phyloP scores from a whole-genome alignment of 495 filamentous ascomycete species.

The Lasiosphaeris hirsuta region DNA sequence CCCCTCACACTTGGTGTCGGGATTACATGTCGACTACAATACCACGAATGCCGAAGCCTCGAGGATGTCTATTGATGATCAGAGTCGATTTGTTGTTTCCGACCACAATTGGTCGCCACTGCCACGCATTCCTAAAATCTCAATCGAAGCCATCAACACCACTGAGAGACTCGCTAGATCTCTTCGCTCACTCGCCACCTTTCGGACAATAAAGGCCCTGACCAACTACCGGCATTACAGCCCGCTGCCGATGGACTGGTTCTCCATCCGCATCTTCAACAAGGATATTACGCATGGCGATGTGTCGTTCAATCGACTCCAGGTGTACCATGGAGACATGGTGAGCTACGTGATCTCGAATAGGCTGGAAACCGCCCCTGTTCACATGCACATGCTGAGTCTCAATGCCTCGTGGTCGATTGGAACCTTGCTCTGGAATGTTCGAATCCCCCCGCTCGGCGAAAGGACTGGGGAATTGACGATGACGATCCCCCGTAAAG shows the following conservation, averaged over 20 bases:
- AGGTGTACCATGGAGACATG: slow-evolving; percentile 3
- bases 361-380: background rate
- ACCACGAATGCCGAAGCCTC: background rate
- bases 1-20: background rate
- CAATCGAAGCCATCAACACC: background rate
- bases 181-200: slow-evolving; percentile 1
- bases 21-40: background rate
- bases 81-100: background rate
- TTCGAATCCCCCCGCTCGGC: slow-evolving; percentile 3
- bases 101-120: background rate
- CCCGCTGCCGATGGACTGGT: slow-evolving; percentile 16
- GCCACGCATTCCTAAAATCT: background rate
- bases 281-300: slow-evolving; percentile 3
- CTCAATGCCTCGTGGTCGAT: slow-evolving; percentile 22
- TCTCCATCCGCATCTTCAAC: slow-evolving; percentile 17
- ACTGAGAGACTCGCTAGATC: background rate
- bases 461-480: slow-evolving; percentile 13
- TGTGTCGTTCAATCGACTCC: background rate
- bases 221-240: slow-evolving; percentile 9
- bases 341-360: slow-evolving; percentile 14
- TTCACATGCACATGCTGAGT: slow-evolving; percentile 17
- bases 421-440: slow-evolving; percentile 15
- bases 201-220: slow-evolving; percentile 2
- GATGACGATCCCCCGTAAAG: slow-evolving; percentile 7
- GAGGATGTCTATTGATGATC: background rate